Evolutionary conservation across 2,329 filamentous ascomycete species (phyloP), one percentile per base, ranked within the genome.

Genomic region (Davidsoniella eucalypti): DNA sequence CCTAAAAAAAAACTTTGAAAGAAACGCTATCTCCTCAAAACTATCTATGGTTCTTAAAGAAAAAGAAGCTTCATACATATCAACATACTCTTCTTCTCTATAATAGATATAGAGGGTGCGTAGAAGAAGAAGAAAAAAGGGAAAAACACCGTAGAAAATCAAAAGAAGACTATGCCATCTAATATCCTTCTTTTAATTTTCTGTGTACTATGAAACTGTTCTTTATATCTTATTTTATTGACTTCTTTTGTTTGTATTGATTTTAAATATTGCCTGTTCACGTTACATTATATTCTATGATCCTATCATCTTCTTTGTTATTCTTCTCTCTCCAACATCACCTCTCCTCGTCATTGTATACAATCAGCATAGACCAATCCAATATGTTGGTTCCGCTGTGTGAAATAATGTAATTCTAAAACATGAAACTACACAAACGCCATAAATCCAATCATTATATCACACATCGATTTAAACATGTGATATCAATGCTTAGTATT

Each of bases 1-100:
- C 41, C 43, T 16, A 44, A 25, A 45, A 45, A 17, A 45, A 45
- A 45, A 45, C 25, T 17, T 36, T 33, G 43, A 45, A 45, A 45
- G 43, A 45, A 33, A 29, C 43, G 29, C 25, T 37, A 23, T 23
- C 37, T n/a, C 25, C n/a, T 25, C 39, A 40, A 17, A 18, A 41
- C 10, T 25, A 25, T 8, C 25, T 17, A 16, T 36, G 33, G 17
- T 21, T 12, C 21, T 33, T 10, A 21, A 21, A 21, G 21, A 7
- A n/a, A 26, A 21, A 10, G 14, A 21, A 10, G 14, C 37, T 12
- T 40, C 10, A 12, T 44, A 9, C 14, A 18, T 37, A 39, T 43
- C 26, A 33, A 21, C 18, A 14, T 14, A 23, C 29, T 45, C 33
- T 26, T 36, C 14, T 45, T 16, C 33, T 45, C 33, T 21, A 29